Evolutionary conservation across 2,329 filamentous ascomycete genomes (phyloP).

Genomic region (Fusarium sp.): DNA sequence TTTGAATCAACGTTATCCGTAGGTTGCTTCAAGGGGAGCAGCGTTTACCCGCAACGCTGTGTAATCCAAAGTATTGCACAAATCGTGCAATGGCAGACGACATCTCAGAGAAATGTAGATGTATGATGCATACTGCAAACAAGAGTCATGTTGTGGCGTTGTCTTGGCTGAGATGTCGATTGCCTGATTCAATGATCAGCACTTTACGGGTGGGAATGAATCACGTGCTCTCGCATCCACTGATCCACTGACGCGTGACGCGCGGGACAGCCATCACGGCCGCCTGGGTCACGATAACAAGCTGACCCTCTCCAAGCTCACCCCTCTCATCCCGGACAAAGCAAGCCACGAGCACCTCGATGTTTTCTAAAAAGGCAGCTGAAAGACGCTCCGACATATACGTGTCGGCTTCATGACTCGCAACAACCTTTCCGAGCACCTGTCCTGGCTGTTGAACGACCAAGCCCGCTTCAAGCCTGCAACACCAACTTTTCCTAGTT

Average conservation of each 20-base stretch:
- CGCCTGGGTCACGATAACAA: slow-evolving; percentile 41
- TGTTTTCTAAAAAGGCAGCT: slow-evolving; percentile 38
- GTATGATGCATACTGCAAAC: neutral
- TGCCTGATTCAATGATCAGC: slow-evolving; percentile 19
- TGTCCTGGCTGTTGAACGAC: slow-evolving; percentile 68
- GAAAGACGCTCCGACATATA: slow-evolving; percentile 37
- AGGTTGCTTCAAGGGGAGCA: neutral
- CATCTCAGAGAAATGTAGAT: neutral
- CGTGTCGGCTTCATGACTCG: slow-evolving; percentile 68
- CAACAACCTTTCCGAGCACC: slow-evolving; percentile 69
- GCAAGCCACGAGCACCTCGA: slow-evolving; percentile 28
- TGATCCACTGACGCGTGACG: slow-evolving; percentile 51
- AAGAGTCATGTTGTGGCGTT: neutral
- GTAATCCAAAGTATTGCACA: neutral
- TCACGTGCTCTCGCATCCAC: slow-evolving; percentile 46
- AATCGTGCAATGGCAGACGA: neutral
- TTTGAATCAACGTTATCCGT: neutral
- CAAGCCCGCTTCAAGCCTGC: slow-evolving; percentile 55
- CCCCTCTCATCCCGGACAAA: slow-evolving; percentile 19
- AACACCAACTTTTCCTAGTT: slow-evolving; percentile 52
- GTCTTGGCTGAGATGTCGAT: neutral
- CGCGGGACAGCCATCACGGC: slow-evolving; percentile 37
- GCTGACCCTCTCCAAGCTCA: slow-evolving; percentile 21
- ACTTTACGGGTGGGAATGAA: slow-evolving; percentile 14
- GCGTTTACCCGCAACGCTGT: neutral